phyloP scores from a whole-genome alignment of 305 asterid genomes.

The Rubia balearica region DNA sequence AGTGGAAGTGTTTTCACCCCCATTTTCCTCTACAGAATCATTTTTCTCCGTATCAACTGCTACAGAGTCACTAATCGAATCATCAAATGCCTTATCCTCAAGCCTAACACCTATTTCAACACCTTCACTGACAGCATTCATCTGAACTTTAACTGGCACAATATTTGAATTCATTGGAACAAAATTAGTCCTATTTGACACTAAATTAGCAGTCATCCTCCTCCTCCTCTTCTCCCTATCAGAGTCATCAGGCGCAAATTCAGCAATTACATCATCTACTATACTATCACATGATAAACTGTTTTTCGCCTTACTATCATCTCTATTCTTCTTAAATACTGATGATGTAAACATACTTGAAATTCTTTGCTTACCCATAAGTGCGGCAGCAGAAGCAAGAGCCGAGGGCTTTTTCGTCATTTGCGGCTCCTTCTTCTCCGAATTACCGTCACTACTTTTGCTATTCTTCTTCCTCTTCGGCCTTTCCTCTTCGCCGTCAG shows the following conservation, averaged over 20 bases:
- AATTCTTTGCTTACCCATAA: constrained; percentile 86
- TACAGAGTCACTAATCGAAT: constrained; percentile 22
- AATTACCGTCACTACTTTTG: constrained; percentile 16
- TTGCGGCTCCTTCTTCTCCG: constrained; percentile 59
- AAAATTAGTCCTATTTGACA: constrained; percentile 18
- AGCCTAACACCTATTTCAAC: constrained; percentile 25
- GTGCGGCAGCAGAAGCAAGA: constrained; percentile 69
- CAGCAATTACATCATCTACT: constrained; percentile 85
- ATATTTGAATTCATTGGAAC: constrained; percentile 20
- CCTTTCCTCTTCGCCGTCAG: constrained; percentile 57
- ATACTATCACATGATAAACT: constrained; percentile 62
- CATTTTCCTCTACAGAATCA: constrained; percentile 14
- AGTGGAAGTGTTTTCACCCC: constrained; percentile 15
- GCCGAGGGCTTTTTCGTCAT: constrained; percentile 52
- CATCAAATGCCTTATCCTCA: constrained; percentile 23
- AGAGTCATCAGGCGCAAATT: constrained; percentile 80
- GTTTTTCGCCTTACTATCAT: constrained; percentile 33
- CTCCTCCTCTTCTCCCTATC: constrained; percentile 79
- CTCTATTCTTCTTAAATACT: constrained; percentile 58
- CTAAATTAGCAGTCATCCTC: constrained; percentile 31
- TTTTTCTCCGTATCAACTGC: constrained; percentile 16
- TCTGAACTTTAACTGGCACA: constrained; percentile 38
- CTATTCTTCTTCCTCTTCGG: constrained; percentile 48
- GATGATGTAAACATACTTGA: constrained; percentile 77
- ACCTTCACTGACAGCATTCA: constrained; percentile 23